A percentile compares a stretch with the other conserved stretches of the same genome.
phyloP scores from a whole-genome alignment of 768 basidiomycete genomes.

The Leccinum incarnatum region DNA sequence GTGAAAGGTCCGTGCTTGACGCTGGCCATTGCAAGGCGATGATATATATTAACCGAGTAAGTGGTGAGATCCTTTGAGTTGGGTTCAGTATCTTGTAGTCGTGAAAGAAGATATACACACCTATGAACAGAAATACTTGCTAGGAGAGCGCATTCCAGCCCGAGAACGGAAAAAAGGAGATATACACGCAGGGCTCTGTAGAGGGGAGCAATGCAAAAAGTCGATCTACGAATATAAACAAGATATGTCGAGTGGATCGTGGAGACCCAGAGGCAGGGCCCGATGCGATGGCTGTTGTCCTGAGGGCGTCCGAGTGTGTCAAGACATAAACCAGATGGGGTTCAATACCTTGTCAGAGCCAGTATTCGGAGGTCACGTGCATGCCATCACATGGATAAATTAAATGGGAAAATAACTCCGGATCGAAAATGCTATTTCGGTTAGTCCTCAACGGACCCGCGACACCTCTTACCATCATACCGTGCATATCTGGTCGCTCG shows the following conservation, averaged over 20 bases:
- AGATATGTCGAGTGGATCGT: constrained; percentile 17
- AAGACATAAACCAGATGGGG: constrained; percentile 22
- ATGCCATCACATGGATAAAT: constrained; percentile 7
- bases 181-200: constrained; percentile 14
- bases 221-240: constrained; percentile 22
- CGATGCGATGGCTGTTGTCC: constrained; percentile 8
- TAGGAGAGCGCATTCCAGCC: constrained; percentile 24
- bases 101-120: constrained; percentile 7
- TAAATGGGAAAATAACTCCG: constrained; percentile 14
- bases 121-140: constrained; percentile 19
- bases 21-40: constrained; percentile 21
- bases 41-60: constrained; percentile 6
- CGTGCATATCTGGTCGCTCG: not conserved
- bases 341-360: constrained; percentile 13
- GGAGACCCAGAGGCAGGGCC: constrained; percentile 7
- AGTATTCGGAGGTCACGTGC: constrained; percentile 25
- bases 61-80: constrained; percentile 10
- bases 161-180: constrained; percentile 7
- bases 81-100: not conserved
- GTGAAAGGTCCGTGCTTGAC: constrained; percentile 15
- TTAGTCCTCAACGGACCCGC: not conserved
- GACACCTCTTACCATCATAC: not conserved
- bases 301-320: constrained; percentile 13
- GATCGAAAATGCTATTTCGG: not conserved
- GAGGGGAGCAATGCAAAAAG: constrained; percentile 7